phyloP scores from a whole-genome alignment of 2,329 filamentous ascomycete genomes.

The Penicillium expansum region DNA sequence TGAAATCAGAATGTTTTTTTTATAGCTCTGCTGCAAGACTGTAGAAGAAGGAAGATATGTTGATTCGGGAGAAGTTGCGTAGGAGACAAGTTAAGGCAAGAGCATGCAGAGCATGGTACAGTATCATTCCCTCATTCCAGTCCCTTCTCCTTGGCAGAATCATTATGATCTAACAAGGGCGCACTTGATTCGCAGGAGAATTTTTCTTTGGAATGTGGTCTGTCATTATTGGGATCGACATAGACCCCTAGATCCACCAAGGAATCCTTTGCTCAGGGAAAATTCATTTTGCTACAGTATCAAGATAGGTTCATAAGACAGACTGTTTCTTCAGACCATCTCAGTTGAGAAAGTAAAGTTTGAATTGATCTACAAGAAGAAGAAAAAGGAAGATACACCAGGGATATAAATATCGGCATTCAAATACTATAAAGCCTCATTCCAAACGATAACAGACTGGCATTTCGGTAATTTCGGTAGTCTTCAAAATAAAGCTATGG shows the following conservation, averaged over 20 bases:
- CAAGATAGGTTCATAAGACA: background rate
- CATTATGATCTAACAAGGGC: conserved; percentile 15
- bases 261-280: background rate
- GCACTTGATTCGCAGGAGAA: background rate
- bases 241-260: conserved; percentile 16
- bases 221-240: conserved; percentile 12
- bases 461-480: conserved; percentile 2
- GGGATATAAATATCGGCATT: conserved; percentile 9
- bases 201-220: conserved; percentile 15
- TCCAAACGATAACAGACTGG: conserved; percentile 12
- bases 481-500: background rate
- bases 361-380: background rate
- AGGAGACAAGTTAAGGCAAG: background rate
- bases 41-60: background rate
- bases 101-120: background rate
- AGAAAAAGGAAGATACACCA: background rate
- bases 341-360: background rate
- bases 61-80: background rate
- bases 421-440: conserved; percentile 9
- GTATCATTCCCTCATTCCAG: conserved; percentile 14
- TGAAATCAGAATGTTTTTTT: no score
- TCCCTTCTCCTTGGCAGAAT: background rate
- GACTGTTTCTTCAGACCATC: background rate
- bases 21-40: no score
- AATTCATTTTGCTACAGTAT: background rate